Conservation (phyloP, 1,139 yeast genomes). For the Debaryomycetaceae sp. region DNA sequence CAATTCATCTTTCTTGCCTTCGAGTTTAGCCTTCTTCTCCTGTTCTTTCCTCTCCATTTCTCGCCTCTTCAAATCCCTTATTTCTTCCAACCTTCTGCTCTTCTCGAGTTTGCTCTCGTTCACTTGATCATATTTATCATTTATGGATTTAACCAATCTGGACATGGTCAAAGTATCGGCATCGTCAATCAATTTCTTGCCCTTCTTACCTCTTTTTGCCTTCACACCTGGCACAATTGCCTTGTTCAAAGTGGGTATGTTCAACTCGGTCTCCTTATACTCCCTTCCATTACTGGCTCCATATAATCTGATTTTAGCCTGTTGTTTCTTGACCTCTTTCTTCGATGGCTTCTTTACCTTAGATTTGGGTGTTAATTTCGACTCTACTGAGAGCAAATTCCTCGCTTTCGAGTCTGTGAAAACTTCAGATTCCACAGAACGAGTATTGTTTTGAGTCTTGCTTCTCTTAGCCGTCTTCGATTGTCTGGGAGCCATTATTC, state of each 20-base stretch:
- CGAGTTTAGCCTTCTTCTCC: slow-evolving; percentile 64
- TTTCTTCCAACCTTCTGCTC: slow-evolving; percentile 82
- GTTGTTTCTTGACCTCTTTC: slow-evolving; percentile 59
- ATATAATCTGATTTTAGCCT: slow-evolving; percentile 60
- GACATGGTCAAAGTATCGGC: slow-evolving; percentile 60
- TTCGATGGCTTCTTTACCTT: slow-evolving; percentile 50
- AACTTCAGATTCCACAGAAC: slow-evolving; percentile 66
- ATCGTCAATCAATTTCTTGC: slow-evolving; percentile 82
- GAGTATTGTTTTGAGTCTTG: slow-evolving; percentile 48
- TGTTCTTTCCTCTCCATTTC: slow-evolving; percentile 85
- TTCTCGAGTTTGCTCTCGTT: slow-evolving; percentile 90
- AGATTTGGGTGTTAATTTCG: slow-evolving; percentile 64
- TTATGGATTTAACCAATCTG: slow-evolving; percentile 74
- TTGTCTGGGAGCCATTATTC: slow-evolving; percentile 52
- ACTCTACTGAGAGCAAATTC: slow-evolving; percentile 57
- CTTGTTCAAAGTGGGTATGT: slow-evolving; percentile 74
- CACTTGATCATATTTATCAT: slow-evolving; percentile 76
- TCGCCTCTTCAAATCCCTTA: slow-evolving; percentile 79
- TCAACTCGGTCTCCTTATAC: slow-evolving; percentile 74
- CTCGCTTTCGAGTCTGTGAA: slow-evolving; percentile 61
- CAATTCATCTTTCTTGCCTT: slow-evolving; percentile 74
- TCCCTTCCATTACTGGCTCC: slow-evolving; percentile 66
- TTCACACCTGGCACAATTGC: slow-evolving; percentile 86
- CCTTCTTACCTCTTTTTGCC: slow-evolving; percentile 79
- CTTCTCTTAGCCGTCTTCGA: slow-evolving; percentile 58